These are phyloP conservation scores for Kuraishia capsulata DNA, from an alignment of 805 yeast species.

Conservation along the genomic window DNA sequence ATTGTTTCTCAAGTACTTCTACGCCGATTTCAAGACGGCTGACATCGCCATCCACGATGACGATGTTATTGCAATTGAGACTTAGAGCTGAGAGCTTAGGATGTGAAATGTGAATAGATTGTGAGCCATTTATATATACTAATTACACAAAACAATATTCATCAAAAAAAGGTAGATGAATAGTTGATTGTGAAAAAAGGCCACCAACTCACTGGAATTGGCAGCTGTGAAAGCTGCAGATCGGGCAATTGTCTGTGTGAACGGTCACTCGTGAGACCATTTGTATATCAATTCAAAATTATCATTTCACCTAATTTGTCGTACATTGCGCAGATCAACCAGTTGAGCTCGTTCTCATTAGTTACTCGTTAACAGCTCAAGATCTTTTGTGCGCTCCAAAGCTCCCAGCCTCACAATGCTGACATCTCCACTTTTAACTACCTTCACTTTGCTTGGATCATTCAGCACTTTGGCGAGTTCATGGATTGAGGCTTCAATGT, in stretches of 20 bases:
- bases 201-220: no score
- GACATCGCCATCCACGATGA: slow-evolving; percentile 60
- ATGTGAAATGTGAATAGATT: neutral
- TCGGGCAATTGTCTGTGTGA: no score
- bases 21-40: slow-evolving; percentile 86
- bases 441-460: neutral
- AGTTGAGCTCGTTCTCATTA: no score
- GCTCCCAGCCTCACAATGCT: neutral
- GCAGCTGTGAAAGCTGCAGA: no score
- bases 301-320: no score
- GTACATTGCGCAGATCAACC: no score
- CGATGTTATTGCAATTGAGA: neutral
- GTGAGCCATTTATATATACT: neutral
- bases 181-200: no score
- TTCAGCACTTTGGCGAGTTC: neutral
- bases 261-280: no score
- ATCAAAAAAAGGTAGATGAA: no score
- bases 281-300: no score
- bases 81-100: neutral
- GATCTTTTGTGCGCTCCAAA: neutral
- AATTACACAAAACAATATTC: neutral
- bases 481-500: neutral
- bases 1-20: slow-evolving; percentile 68
- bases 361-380: neutral
- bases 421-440: neutral